Evolutionary conservation across 2,329 filamentous ascomycete species (phyloP), one percentile per base, ranked within the genome.

Genomic region (Colletotrichum camelliae): DNA sequence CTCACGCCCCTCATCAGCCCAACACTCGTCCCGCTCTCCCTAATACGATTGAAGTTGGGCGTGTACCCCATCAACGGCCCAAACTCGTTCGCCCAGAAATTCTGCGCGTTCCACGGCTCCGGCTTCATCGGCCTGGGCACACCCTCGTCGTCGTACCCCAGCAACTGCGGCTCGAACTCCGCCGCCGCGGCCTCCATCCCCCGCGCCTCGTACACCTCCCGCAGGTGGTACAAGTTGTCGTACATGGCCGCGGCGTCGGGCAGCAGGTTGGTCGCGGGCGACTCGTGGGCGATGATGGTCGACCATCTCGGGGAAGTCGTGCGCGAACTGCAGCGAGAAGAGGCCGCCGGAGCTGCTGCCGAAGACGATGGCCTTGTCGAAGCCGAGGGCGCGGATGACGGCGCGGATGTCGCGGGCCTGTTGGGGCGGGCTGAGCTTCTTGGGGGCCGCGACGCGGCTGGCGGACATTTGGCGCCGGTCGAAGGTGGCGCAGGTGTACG

Each of bases 401-500:
- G 81, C 79, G 58, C 78, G 77, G 10, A 83, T 78, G 69, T 84
- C 81, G 16, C 82, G 80, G 2, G 79, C 81, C 75, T 84, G 82
- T 68, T 83, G 82, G 4, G 78, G 77, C 0, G 79, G 79, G 69
- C 66, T 81, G 39, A 83, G 75, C 9, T 58, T 64, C 62, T 80
- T 80, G 77, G 79, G 79, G 16, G 71, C 75, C 27, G 73, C 57
- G 37, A 79, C 80, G 16, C 80, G 67, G 77, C 81, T 82, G 18
- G 78, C 79, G 18, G 81, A 82, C 81, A 83, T 83, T 57, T 84
- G 82, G 31, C 83, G 82, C 4, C 82, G 80, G 70, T 84, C 82
- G 55, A 83, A 84, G 15, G 83, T 83, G 21, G 70, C 79, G 78
- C 79, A 80, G 31, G 81, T 83, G 78, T 78, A 84, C 0, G 31